Percentiles rank a stretch among this genome's conserved stretches.
These are phyloP conservation scores for Willaertia magna DNA, from an alignment of 208 protist genomes.

Conservation along the genomic window DNA sequence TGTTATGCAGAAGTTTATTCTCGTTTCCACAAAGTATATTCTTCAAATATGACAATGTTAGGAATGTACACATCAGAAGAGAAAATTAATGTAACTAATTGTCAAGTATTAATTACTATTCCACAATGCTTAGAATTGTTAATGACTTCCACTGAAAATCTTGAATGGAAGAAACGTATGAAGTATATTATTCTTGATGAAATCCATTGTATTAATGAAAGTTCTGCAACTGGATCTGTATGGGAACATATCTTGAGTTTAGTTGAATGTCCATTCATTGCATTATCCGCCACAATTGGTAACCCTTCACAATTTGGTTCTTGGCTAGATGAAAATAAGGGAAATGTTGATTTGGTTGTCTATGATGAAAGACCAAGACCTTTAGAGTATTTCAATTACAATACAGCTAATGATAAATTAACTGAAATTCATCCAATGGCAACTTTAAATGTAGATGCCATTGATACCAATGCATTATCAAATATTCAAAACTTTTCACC, in stretches of 20 bases:
- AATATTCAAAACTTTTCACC: neutral
- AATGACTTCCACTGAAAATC: neutral
- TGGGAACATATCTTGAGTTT: constrained; percentile 7
- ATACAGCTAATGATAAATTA: neutral
- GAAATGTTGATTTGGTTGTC: neutral
- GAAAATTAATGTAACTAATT: neutral
- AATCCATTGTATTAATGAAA: neutral
- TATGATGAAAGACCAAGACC: neutral
- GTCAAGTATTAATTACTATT: constrained; percentile 8
- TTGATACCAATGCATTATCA: neutral
- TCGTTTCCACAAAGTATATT: neutral
- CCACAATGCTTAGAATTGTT: constrained; percentile 7
- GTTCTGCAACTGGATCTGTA: neutral
- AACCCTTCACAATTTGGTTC: neutral
- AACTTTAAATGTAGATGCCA: neutral
- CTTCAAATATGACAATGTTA: neutral
- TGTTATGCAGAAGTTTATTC: neutral
- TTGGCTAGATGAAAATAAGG: neutral
- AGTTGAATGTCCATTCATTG: constrained; percentile 14
- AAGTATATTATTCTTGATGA: constrained; percentile 17
- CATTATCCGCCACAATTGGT: constrained; percentile 6
- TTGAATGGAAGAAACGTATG: neutral
- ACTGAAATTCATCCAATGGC: neutral
- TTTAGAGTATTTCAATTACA: neutral
- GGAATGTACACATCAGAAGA: neutral